Evolutionary conservation across 768 basidiomycete genomes (phyloP).

Genomic region (Trametes cubensis): DNA sequence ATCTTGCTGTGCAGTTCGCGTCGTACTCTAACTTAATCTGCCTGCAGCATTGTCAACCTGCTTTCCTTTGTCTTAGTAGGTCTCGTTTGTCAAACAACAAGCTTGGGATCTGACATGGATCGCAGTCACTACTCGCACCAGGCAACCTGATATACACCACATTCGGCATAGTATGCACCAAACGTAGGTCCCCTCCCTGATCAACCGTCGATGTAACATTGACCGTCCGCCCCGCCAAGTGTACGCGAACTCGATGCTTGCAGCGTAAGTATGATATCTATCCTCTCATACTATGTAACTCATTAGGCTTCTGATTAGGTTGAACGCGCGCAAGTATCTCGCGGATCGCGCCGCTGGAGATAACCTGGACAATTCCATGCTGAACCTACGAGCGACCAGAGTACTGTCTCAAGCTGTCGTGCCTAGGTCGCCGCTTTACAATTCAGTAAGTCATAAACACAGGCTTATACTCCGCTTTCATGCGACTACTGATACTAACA

Average conservation of each 20-base stretch:
- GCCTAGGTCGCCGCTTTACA: too few relatives aligned
- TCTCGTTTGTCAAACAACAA: too few relatives aligned
- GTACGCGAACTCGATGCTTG: slow-evolving; percentile 14
- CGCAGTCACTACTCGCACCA: slow-evolving; percentile 2
- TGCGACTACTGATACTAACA: too few relatives aligned
- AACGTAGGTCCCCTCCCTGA: background rate
- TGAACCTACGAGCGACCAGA: background rate
- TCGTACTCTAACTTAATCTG: background rate
- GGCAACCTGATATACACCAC: slow-evolving; percentile 4
- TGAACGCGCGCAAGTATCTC: slow-evolving; percentile 8
- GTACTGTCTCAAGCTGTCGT: background rate
- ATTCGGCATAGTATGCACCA: slow-evolving; percentile 3
- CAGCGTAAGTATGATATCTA: background rate
- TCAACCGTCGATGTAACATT: background rate
- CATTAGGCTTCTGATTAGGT: background rate
- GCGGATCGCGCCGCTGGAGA: background rate
- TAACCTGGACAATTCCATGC: background rate
- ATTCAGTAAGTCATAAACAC: too few relatives aligned
- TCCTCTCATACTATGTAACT: too few relatives aligned
- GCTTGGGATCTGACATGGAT: background rate
- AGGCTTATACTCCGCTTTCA: too few relatives aligned
- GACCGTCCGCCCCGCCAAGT: background rate
- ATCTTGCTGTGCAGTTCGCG: background rate
- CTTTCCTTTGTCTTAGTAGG: slow-evolving; percentile 11
- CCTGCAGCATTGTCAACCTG: slow-evolving; percentile 1